phyloP scores from a whole-genome alignment of 75 land plant genomes.

The Gnetum montanum region DNA sequence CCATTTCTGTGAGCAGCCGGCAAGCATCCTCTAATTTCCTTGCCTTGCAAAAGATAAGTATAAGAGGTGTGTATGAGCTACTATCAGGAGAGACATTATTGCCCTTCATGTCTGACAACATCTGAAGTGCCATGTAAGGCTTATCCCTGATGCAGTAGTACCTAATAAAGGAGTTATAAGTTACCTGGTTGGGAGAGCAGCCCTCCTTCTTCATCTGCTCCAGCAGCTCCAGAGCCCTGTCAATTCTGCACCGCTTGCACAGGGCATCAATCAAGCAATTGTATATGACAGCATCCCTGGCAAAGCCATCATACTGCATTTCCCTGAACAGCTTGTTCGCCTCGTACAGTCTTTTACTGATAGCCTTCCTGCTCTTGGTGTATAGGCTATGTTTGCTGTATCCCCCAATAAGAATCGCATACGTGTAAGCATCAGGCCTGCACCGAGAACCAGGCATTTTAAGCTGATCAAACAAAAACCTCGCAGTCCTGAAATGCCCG shows the following conservation, averaged over 20 bases:
- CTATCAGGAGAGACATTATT: conserved; percentile 39
- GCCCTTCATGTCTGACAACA: conserved; percentile 48
- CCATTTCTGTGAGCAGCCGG: conserved; percentile 43
- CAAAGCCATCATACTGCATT: conserved; percentile 56
- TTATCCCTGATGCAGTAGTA: conserved; percentile 58
- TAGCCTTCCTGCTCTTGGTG: conserved; percentile 49
- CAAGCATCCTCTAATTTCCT: conserved; percentile 38
- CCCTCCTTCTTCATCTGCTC: conserved; percentile 62
- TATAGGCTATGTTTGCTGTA: conserved; percentile 49
- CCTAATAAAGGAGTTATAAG: conserved; percentile 68
- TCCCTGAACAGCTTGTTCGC: conserved; percentile 51
- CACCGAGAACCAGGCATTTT: conserved; percentile 51
- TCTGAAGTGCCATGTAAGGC: conserved; percentile 53
- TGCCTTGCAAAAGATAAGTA: conserved; percentile 52
- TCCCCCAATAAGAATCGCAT: conserved; percentile 49
- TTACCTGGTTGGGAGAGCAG: conserved; percentile 48
- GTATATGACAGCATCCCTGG: conserved; percentile 64
- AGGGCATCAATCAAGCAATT: conserved; percentile 80
- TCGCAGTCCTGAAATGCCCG: conserved; percentile 44
- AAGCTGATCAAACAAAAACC: conserved; percentile 55
- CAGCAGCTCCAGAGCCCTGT: conserved; percentile 60
- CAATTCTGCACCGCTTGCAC: conserved; percentile 60
- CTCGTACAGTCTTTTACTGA: conserved; percentile 50
- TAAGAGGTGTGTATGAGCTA: conserved; percentile 60
- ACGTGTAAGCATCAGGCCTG: conserved; percentile 51